Evolutionary conservation across 2,329 filamentous ascomycete species (phyloP), one percentile per base, ranked within the genome.

Genomic region (Aspergillus nomiae): DNA sequence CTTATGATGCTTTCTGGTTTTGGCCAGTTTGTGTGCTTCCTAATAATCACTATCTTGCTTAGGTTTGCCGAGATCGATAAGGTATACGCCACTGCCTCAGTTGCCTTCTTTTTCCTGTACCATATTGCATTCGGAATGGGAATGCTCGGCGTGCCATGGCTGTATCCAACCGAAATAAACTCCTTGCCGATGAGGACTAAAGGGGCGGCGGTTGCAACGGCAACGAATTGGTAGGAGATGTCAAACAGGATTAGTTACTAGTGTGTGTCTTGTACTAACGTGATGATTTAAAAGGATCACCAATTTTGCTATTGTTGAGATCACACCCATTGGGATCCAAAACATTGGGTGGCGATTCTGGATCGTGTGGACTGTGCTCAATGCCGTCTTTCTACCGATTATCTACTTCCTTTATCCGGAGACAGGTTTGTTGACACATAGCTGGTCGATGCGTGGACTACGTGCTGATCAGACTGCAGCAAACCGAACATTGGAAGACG

Each of bases 351-450:
- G 36, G 36, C 19, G 19, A 38, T 70, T 80, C 65, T 82, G 79
- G 69, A 80, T 83, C 53, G 78, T 80, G 19, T 82, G 77, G 78
- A 78, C 73, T 0, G 71, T 81, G 2, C 74, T 81, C 67, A 83
- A 84, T 63, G 79, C 75, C 6, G 68, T 70, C 3, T 85, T 85
- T 65, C 73, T 86, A 0, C 83, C 83, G 0, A 76, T 81, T 10
- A 75, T 83, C 11, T 83, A 83, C 67, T 73, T 78, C 54, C 67
- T 78, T 36, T 78, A 78, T 50, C 75, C 76, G 0, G 74, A 78
- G 48, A 77, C 75, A 57, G 67, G 69, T 72, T 2, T 14, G 36
- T 38, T 2, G 14, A 19, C 14, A 16, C 12, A 36, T 38, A 16
- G 5, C 6, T 38, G 14, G 5, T 4, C 14, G 7, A 38, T 38